Base-by-base conservation (phyloP, 768 basidiomycete species). In the Kwoniella shandongensis region DNA sequence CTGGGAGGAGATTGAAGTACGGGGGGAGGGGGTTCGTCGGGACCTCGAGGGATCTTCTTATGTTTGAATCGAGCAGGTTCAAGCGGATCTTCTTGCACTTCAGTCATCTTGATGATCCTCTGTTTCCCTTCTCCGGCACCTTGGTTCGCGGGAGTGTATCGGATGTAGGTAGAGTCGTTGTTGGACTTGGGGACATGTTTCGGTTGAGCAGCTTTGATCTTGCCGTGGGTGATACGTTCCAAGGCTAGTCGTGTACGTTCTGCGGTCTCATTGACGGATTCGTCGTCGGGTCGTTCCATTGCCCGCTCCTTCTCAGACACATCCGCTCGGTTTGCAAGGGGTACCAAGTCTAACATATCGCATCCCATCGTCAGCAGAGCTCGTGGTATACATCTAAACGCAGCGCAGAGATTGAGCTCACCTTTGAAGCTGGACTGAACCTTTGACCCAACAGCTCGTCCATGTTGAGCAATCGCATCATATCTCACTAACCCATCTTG, bases 51-150 rank as follows among this genome's bases (percentile, higher is more conserved):
- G 60, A 99, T 96, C 80, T 99, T 99, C 81, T 97, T 97, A 76
- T 94, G 91, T 76, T 98, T 99, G 80, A 98, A 98, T 44, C 90
- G 81, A 18, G 96, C 91, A 8, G 96, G 96, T 73, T 98, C 96
- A 62, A 99, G 76, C 1, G 96, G 96, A 76, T 99, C 96, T 78
- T 99, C 96, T 4, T 92, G 90, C 11, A 98, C 88, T 64, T 94
- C 91, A 10, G 91, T 86, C 93, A 99, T 97, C 78, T 99, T 99
- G 78, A 99, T 98, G 68, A 99, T 97, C 54, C 94, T 81, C 76
- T 99, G 96, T 75, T 93, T 88, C 4, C 84, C 87, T 27, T 80
- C 80, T 25, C 81, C 79, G 36, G 84, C 84, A 64, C 81, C 83
- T 75, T 92, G 89, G 69, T 92, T 90, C 8, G 91, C 91, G 7